Percentiles rank a stretch among this genome's conserved stretches.
These are phyloP conservation scores for Amanita pseudoporphyria DNA, from an alignment of 768 basidiomycete species.

Conservation along the genomic window DNA sequence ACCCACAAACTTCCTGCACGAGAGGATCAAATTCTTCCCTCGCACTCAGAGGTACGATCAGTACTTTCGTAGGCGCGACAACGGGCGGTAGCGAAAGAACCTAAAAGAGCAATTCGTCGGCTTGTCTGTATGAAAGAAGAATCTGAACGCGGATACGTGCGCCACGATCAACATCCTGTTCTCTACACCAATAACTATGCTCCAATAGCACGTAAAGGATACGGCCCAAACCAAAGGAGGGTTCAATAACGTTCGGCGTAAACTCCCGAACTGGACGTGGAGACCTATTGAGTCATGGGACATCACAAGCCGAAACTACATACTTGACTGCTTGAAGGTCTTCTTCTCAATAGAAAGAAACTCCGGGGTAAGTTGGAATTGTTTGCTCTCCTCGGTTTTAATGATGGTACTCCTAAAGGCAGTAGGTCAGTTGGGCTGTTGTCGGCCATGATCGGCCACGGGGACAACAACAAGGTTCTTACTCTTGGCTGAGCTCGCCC, in stretches of 20 bases:
- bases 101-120: constrained; percentile 25
- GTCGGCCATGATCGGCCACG: constrained; percentile 1
- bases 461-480: constrained; percentile 14
- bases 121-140: constrained; percentile 1
- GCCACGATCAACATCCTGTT: constrained; percentile 82
- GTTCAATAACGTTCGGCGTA: constrained; percentile 97
- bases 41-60: constrained; percentile 90
- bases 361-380: constrained; percentile 64
- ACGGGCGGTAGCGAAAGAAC: constrained; percentile 84
- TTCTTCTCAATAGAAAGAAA: constrained; percentile 71
- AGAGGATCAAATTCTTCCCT: constrained; percentile 79
- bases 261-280: constrained; percentile 71
- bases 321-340: constrained; percentile 82
- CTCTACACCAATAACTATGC: constrained; percentile 93
- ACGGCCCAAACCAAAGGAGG: constrained; percentile 95
- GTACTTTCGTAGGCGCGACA: constrained; percentile 92
- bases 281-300: neutral
- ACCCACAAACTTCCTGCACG: constrained; percentile 86
- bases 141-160: constrained; percentile 35
- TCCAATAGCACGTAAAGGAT: constrained; percentile 92
- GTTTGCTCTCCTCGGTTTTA: constrained; percentile 47
- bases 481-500: constrained; percentile 70
- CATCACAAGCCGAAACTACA: constrained; percentile 17
- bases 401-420: constrained; percentile 38
- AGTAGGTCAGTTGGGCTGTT: neutral